Conservation (phyloP, 495 filamentous ascomycete species). For the Chaetomidium leptoderma region DNA sequence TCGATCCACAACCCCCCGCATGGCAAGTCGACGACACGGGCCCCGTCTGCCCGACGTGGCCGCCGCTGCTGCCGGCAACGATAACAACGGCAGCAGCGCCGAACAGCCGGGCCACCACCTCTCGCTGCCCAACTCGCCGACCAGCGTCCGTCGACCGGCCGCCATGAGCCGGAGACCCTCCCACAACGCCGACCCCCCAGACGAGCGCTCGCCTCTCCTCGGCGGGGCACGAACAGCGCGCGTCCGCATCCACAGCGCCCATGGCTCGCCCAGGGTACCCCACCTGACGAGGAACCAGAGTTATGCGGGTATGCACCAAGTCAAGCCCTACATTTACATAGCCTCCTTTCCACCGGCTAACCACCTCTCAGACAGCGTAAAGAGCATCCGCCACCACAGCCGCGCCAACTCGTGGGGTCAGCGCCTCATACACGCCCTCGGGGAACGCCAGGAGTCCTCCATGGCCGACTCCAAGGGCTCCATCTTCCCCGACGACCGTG, state of each 20-base stretch:
- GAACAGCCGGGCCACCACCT: slow-evolving; percentile 22
- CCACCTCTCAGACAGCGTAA: slow-evolving; percentile 37
- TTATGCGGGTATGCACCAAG: slow-evolving; percentile 37
- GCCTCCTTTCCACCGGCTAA: not conserved
- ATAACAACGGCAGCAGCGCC: slow-evolving; percentile 4
- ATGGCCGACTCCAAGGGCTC: slow-evolving; percentile 57
- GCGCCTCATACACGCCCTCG: slow-evolving; percentile 49
- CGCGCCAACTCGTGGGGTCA: slow-evolving; percentile 59
- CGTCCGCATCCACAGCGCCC: slow-evolving; percentile 41
- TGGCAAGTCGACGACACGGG: slow-evolving; percentile 26
- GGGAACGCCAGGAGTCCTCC: slow-evolving; percentile 43
- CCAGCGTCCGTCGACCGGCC: slow-evolving; percentile 24
- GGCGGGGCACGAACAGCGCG: slow-evolving; percentile 35
- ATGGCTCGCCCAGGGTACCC: slow-evolving; percentile 36
- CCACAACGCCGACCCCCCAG: slow-evolving; percentile 34
- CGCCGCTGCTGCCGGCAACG: slow-evolving; percentile 1
- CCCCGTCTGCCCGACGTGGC: slow-evolving; percentile 23
- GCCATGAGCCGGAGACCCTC: slow-evolving; percentile 30
- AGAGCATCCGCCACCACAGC: slow-evolving; percentile 58
- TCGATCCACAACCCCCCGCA: slow-evolving; percentile 1
- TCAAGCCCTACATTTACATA: not conserved
- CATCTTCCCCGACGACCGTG: slow-evolving; percentile 71
- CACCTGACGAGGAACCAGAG: slow-evolving; percentile 47
- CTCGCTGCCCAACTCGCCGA: slow-evolving; percentile 33
- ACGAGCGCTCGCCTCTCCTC: slow-evolving; percentile 48